A percentile compares a stretch with the other conserved stretches of the same genome.
These are phyloP conservation scores for Colletotrichum sansevieriae DNA, from an alignment of 2,329 filamentous ascomycete species.

Conservation along the genomic window DNA sequence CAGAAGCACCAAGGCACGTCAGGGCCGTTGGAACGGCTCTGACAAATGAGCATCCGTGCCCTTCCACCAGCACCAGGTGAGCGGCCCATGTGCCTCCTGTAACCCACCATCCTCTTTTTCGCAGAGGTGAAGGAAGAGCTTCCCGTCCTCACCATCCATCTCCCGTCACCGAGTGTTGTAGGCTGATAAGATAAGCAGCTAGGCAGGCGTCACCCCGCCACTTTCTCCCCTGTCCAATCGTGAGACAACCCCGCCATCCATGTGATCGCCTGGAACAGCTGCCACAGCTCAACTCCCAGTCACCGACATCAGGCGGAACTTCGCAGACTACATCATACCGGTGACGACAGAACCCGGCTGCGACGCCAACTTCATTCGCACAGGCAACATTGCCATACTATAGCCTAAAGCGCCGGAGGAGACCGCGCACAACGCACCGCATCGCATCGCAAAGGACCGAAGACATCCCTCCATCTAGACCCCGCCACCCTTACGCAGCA, in stretches of 20 bases:
- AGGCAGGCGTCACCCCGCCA: slow-evolving; percentile 37
- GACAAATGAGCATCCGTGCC: slow-evolving; percentile 17
- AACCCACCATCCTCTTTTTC: not conserved
- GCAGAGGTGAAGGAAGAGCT: not conserved
- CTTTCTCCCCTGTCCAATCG: slow-evolving; percentile 38
- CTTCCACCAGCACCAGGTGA: not conserved
- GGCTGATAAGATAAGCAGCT: slow-evolving; percentile 42
- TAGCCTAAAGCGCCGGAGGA: not conserved
- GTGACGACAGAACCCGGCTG: slow-evolving; percentile 13
- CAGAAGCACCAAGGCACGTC: not conserved
- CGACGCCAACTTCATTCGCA: slow-evolving; percentile 5
- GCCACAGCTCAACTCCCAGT: slow-evolving; percentile 39
- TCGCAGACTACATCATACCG: slow-evolving; percentile 34
- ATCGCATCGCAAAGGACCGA: slow-evolving; percentile 3
- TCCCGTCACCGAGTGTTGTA: not conserved
- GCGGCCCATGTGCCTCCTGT: slow-evolving; percentile 1
- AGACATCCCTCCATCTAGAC: not conserved
- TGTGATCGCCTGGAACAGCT: slow-evolving; percentile 43
- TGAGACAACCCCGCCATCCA: slow-evolving; percentile 45
- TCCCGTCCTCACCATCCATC: not conserved
- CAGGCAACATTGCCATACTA: not conserved
- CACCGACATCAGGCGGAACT: slow-evolving; percentile 40
- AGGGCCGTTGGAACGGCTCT: slow-evolving; percentile 17
- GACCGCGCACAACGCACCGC: slow-evolving; percentile 6
- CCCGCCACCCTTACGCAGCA: not conserved